Conservation (phyloP, 2,329 filamentous ascomycete species). For the Sporothrix luriei region DNA sequence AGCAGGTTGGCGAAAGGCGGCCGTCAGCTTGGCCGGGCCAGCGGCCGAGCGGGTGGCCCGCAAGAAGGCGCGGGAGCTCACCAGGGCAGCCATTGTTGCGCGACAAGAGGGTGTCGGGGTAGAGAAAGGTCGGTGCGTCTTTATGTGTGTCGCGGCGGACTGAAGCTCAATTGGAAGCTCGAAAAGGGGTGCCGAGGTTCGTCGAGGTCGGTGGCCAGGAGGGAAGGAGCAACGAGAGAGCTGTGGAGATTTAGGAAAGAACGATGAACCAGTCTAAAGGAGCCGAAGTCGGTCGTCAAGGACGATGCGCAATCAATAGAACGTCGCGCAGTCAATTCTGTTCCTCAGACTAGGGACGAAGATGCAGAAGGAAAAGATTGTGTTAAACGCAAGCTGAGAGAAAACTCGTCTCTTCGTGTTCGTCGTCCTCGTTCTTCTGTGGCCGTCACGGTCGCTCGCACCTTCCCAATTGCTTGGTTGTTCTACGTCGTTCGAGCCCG, state of each 20-base stretch:
- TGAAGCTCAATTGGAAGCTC: neutral
- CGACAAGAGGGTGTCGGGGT: neutral
- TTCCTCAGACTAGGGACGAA: neutral
- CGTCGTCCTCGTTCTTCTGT: neutral
- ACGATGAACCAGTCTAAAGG: neutral
- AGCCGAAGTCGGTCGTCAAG: neutral
- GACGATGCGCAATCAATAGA: neutral
- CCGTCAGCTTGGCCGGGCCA: slow-evolving; percentile 4
- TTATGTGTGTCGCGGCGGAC: neutral
- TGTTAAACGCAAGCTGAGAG: neutral
- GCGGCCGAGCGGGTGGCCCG: slow-evolving; percentile 19
- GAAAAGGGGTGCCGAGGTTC: neutral
- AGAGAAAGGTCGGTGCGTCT: neutral
- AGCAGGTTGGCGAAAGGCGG: neutral
- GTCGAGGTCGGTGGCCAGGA: neutral
- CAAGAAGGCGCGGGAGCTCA: slow-evolving; percentile 25
- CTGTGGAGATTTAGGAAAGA: neutral
- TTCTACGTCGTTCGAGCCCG: neutral
- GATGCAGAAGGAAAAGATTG: neutral
- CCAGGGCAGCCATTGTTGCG: slow-evolving; percentile 26
- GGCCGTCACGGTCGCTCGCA: slow-evolving; percentile 21
- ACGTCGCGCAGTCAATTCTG: neutral
- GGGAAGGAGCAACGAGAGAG: neutral
- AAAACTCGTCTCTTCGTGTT: neutral
- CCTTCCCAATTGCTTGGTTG: slow-evolving; percentile 21